Base-by-base conservation (phyloP, 1,284 basidiomycete species). In the Chiua sp. region DNA sequence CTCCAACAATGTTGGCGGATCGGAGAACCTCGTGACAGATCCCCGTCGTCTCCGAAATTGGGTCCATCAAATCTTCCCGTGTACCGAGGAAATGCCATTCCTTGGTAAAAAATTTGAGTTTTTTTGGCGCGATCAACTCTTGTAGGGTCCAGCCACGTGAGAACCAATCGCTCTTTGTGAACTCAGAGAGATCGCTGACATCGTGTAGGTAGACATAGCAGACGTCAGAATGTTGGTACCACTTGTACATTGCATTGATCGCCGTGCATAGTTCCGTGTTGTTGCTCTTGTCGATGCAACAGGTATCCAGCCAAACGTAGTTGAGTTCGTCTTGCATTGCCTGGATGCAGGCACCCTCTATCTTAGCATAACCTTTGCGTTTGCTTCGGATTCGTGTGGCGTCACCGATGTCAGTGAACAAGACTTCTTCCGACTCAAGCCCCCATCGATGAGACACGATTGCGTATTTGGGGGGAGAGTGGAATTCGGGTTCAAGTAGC, bases 131-230 rank as follows among this genome's bases (percentile, higher is more conserved):
- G 20, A 75, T 59, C 49, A 71, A 48, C 22, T 71, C 69, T 37
- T 73, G 72, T 7, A 71, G 47, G 20, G 72, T 74, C 69, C 69
- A 72, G 20, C 72, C 68, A 20, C 70, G 59, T 26, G 33, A 6
- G 30, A 32, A 5, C 22, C 47, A 32, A 74, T 33, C 33, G 33
- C 33, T 33, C 33, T 33, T 7, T 3, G 33, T 33, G 33, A 12
- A 12, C 33, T 33, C 7, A 12, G 33, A 33, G 33, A 33, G 6
- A 33, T 33, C 33, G 33, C 12, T 47, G 53, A 73, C 61, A 47
- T 73, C 71, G 47, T 68, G 57, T 23, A 75, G 49, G 51, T 75
- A 73, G 8, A 53, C 68, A 12, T 72, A 73, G 48, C 70, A 75
- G 33, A 67, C 48, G 4, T 59, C 33, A 4, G 70, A 65, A 5